phyloP scores from a whole-genome alignment of 768 basidiomycete genomes.

The Nidularia sp. region DNA sequence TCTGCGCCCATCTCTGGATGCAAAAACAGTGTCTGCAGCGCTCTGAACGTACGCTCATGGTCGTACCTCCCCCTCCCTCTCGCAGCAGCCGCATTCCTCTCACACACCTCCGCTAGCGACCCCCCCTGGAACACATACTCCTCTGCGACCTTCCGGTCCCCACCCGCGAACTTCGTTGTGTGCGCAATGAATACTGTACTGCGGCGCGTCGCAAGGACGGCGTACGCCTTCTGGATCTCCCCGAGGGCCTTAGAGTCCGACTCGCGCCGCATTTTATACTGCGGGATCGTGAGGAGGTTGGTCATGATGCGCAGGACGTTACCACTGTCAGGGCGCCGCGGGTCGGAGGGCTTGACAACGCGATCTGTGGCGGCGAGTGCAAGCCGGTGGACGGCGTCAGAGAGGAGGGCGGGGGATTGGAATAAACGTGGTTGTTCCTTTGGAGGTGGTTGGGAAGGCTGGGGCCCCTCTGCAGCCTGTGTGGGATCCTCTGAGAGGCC shows the following conservation, averaged over 20 bases:
- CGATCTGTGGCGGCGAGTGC: conserved; percentile 59
- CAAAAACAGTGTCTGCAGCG: conserved; percentile 45
- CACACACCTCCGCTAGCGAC: conserved; percentile 44
- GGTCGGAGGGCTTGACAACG: conserved; percentile 29
- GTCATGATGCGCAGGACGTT: conserved; percentile 77
- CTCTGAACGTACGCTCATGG: conserved; percentile 67
- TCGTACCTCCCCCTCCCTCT: conserved; percentile 54
- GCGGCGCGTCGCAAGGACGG: conserved; percentile 39
- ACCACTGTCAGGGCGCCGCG: conserved; percentile 42
- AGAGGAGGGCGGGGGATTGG: conserved; percentile 66
- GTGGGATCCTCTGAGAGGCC: conserved; percentile 44
- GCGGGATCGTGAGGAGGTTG: conserved; percentile 62
- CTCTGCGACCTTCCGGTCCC: conserved; percentile 54
- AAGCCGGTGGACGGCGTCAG: conserved; percentile 70
- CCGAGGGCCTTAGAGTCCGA: conserved; percentile 37
- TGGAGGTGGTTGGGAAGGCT: conserved; percentile 9
- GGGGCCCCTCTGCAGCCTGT: conserved; percentile 20
- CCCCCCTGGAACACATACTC: conserved; percentile 52
- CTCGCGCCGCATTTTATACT: conserved; percentile 34
- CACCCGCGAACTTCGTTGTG: conserved; percentile 44
- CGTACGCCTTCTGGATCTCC: conserved; percentile 35
- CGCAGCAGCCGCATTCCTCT: conserved; percentile 58
- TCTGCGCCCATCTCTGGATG: conserved; percentile 7
- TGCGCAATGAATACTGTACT: conserved; percentile 59
- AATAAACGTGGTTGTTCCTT: conserved; percentile 28